Evolutionary conservation across 2,329 filamentous ascomycete species (phyloP), one percentile per base, ranked within the genome.

Genomic region (Byssoonygena ceratinophila): DNA sequence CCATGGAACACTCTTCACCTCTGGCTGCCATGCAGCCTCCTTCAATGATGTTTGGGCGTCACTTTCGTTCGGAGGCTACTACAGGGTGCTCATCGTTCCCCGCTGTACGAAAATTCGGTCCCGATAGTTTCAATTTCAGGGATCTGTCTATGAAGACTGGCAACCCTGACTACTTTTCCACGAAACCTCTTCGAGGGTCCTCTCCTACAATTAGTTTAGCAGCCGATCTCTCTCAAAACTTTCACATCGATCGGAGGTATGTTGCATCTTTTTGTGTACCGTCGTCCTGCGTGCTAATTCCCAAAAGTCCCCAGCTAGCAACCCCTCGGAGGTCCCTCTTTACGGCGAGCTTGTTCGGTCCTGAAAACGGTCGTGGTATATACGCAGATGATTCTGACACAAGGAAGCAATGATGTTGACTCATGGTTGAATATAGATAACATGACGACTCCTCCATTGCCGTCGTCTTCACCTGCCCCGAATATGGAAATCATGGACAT

Each of bases 191-290:
- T 63, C 81, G 82, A 60, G 87, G 88, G 46, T 94, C 90, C 18
- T 98, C 92, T 53, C 92, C 92, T 4, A 90, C 89, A 32, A 83
- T 88, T 49, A 94, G 87, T 64, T 75, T 98, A 60, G 91, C 90
- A 39, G 90, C 89, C 57, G 92, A 98, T 71, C 78, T 97, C 62
- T 96, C 90, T 54, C 89, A 95, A 67, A 98, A 97, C 74, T 94
- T 97, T 68, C 86, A 91, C 66, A 86, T 97, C 67, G 90, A 96
- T 70, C 88, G 85, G 65, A 96, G 90, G 91, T 96, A 76, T 60
- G 43, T 48, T 46, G 18, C 14, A 6, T 20, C 14, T 27, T 29
- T 44, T 2, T 20, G 48, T 55, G 61, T 29, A 44, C 22, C 60
- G 65, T 60, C 60, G 16, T 18, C 6, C 20, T 27, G 29, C 8